These are phyloP conservation scores for Fragaria nilgerrensis DNA, from an alignment of 306 rosid genomes.

Conservation along the genomic window DNA sequence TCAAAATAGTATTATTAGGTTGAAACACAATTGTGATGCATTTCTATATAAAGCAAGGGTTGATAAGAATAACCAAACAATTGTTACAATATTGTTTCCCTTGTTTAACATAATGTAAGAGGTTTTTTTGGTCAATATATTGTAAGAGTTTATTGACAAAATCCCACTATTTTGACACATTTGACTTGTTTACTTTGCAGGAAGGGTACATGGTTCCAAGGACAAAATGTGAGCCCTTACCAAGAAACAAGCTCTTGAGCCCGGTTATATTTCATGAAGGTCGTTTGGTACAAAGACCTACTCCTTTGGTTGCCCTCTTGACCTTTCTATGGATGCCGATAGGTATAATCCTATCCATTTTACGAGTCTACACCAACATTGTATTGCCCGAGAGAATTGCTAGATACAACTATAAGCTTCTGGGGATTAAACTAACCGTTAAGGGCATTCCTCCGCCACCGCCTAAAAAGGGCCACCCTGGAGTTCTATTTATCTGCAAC, in stretches of 20 bases:
- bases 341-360: constrained; percentile 62
- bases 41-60: neutral
- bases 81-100: neutral
- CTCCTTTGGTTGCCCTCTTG: constrained; percentile 62
- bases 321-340: constrained; percentile 87
- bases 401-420: constrained; percentile 63
- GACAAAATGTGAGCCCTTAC: constrained; percentile 52
- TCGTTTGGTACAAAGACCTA: constrained; percentile 78
- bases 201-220: constrained; percentile 81
- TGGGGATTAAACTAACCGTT: constrained; percentile 63
- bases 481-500: constrained; percentile 81
- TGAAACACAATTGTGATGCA: neutral
- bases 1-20: neutral
- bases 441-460: constrained; percentile 88
- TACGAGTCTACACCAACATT: constrained; percentile 73
- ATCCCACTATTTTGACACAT: neutral
- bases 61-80: neutral
- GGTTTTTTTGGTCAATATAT: no score
- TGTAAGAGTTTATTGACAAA: neutral
- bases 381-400: constrained; percentile 73
- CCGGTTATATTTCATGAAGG: constrained; percentile 91
- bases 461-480: constrained; percentile 67
- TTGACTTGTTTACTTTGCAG: constrained; percentile 38
- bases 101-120: neutral
- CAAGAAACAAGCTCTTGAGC: constrained; percentile 74